Conservation (phyloP, 257 asterid species). For the Nemophila menziesii region DNA sequence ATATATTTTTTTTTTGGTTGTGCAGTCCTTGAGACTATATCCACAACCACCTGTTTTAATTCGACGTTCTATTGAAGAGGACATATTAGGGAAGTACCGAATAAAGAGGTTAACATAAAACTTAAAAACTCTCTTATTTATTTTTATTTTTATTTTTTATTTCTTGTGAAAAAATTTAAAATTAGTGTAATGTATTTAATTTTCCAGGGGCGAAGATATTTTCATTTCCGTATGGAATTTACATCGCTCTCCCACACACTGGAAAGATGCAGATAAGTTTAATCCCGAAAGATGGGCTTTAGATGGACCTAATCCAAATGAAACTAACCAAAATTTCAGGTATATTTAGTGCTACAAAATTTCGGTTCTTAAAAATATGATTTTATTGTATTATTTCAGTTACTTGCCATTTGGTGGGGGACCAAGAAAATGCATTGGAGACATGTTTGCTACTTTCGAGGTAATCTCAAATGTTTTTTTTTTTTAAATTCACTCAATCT, state of each 20-base stretch:
- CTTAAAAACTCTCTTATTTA: neutral
- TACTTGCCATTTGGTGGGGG: conserved; percentile 99
- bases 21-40: conserved; percentile 89
- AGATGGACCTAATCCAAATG: conserved; percentile 95
- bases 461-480: conserved; percentile 19
- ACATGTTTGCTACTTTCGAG: conserved; percentile 96
- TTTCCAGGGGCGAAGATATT: conserved; percentile 73
- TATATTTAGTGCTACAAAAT: conserved; percentile 5
- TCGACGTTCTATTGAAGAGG: conserved; percentile 84
- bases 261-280: conserved; percentile 88
- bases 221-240: conserved; percentile 96
- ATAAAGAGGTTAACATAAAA: conserved; percentile 46
- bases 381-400: conserved; percentile 30
- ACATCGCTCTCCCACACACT: conserved; percentile 65
- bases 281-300: conserved; percentile 96
- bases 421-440: conserved; percentile 95
- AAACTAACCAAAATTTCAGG: conserved; percentile 96
- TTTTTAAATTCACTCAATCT: neutral
- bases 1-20: conserved; percentile 6
- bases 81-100: conserved; percentile 72
- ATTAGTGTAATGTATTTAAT: neutral
- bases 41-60: conserved; percentile 98
- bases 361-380: neutral
- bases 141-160: neutral
- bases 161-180: too few relatives aligned